A percentile compares a stretch with the other conserved stretches of the same genome.
Evolutionary conservation across 1,139 yeast genomes (phyloP).

Genomic region (Hyphopichia khmerensis): DNA sequence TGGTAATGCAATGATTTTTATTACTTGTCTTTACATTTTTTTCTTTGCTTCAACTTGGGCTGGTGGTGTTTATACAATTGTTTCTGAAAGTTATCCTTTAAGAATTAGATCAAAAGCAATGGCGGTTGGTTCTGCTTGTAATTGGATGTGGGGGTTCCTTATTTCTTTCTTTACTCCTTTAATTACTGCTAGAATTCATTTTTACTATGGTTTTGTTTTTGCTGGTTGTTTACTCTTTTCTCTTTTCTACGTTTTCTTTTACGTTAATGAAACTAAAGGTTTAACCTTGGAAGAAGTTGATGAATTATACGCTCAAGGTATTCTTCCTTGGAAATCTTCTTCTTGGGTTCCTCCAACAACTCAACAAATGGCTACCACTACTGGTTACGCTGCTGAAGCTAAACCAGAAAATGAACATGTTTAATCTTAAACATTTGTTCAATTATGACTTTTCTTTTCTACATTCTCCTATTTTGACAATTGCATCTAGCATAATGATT

Average conservation of each 20-base stretch:
- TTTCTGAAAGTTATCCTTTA: constrained; percentile 77
- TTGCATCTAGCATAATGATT: background rate
- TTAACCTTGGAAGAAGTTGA: constrained; percentile 64
- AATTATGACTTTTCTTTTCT: background rate
- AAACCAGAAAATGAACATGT: constrained; percentile 20
- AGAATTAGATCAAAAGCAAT: constrained; percentile 80
- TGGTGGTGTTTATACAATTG: constrained; percentile 75
- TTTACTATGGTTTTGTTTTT: constrained; percentile 71
- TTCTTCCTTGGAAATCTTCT: constrained; percentile 48
- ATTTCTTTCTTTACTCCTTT: constrained; percentile 77
- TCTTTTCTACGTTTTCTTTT: constrained; percentile 50
- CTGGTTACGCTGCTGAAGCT: constrained; percentile 28
- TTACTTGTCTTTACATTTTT: constrained; percentile 77
- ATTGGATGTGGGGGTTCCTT: constrained; percentile 79
- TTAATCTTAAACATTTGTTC: background rate
- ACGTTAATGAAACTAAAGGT: constrained; percentile 63
- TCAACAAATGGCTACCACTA: constrained; percentile 21
- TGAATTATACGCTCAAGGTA: constrained; percentile 49
- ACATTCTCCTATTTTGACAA: no score
- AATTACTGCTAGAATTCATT: constrained; percentile 45
- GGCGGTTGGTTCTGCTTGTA: constrained; percentile 71
- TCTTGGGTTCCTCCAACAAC: constrained; percentile 44
- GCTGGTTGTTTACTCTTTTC: constrained; percentile 65
- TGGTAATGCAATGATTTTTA: constrained; percentile 74
- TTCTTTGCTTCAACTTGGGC: constrained; percentile 89